Evolutionary conservation across 139 green algal species (phyloP), one percentile per base, ranked within the genome.

Genomic region (Coelastrella sp.): DNA sequence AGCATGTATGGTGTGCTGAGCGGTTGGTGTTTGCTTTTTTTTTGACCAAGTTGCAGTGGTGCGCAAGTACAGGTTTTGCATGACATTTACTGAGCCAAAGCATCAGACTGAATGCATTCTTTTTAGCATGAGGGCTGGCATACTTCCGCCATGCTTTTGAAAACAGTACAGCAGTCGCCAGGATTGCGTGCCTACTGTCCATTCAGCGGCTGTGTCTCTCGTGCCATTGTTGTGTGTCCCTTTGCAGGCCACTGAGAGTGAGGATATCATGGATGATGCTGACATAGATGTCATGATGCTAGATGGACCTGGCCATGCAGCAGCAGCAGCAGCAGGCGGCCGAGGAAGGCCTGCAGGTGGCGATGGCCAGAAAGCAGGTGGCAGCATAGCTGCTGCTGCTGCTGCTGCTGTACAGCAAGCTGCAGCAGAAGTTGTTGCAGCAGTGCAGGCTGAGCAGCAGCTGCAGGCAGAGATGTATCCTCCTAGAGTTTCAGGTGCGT

Each of bases 261-360:
- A 85, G 59, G 80, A 72, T 9, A 58, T 72, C 17, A 8, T 19
- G 14, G 59, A 85, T 56, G 80, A 85, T 66, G 78, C 78, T 65
- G 78, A 84, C 15, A 14, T 56, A 20, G 78, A 68, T 20, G 78
- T 10, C 0, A 15, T 66, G 78, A 8, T 68, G 49, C 15, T 70
- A 5, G 56, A 24, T 35, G 68, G 24, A 27, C 19, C 17, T 27
- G 17, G 15, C 63, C 63, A 58, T 58, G 74, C 15, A 58, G 74
- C 24, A 57, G 25, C 70, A 25, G 70, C 70, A 78, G 22, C 70
- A 27, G 8, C 17, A 78, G 70, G 70, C 20, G 22, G 17, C 70
- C 49, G 76, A n/a, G 20, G 11, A 8, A 61, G 17, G 73, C n/a
- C 73, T 11, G 63, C 63, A 14, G 63, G 15, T 14, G 63, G 5